phyloP scores from a whole-genome alignment of 805 yeast genomes.

The Barnettozyma pratensis region DNA sequence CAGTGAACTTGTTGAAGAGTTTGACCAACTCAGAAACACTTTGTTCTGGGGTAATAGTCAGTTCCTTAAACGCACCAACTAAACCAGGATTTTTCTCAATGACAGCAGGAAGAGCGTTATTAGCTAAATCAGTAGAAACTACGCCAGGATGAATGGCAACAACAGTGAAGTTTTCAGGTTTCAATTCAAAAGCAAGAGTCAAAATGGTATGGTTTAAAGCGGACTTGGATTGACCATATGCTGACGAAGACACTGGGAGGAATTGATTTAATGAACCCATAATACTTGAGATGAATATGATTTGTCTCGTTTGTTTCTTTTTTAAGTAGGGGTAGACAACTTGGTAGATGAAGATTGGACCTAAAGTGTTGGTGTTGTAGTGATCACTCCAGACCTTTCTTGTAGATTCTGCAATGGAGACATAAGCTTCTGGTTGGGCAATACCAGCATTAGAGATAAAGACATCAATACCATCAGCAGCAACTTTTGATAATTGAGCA shows the following conservation, averaged over 20 bases:
- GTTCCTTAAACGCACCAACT: neutral
- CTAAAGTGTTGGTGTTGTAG: slow-evolving; percentile 8
- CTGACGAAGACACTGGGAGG: slow-evolving; percentile 17
- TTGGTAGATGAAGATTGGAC: slow-evolving; percentile 8
- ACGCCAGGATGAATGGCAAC: slow-evolving; percentile 36
- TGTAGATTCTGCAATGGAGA: neutral
- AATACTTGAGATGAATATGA: slow-evolving; percentile 25
- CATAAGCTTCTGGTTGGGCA: neutral
- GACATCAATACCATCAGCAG: slow-evolving; percentile 11
- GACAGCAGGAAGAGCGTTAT: neutral
- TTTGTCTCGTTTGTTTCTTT: slow-evolving; percentile 18
- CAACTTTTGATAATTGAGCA: slow-evolving; percentile 1
- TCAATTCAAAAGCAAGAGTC: slow-evolving; percentile 25
- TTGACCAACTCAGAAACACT: slow-evolving; percentile 21
- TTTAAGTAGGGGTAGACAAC: slow-evolving; percentile 13
- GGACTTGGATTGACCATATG: slow-evolving; percentile 35
- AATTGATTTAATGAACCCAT: slow-evolving; percentile 18
- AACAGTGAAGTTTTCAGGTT: slow-evolving; percentile 24
- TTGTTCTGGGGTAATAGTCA: slow-evolving; percentile 21
- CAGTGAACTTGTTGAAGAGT: slow-evolving; percentile 19
- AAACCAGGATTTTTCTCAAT: neutral
- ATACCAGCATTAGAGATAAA: slow-evolving; percentile 17
- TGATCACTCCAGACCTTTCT: slow-evolving; percentile 4
- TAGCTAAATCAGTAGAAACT: slow-evolving; percentile 32
- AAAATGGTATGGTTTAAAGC: slow-evolving; percentile 30